Evolutionary conservation across 2,329 filamentous ascomycete genomes (phyloP).

Genomic region (Fusarium caatingaense): DNA sequence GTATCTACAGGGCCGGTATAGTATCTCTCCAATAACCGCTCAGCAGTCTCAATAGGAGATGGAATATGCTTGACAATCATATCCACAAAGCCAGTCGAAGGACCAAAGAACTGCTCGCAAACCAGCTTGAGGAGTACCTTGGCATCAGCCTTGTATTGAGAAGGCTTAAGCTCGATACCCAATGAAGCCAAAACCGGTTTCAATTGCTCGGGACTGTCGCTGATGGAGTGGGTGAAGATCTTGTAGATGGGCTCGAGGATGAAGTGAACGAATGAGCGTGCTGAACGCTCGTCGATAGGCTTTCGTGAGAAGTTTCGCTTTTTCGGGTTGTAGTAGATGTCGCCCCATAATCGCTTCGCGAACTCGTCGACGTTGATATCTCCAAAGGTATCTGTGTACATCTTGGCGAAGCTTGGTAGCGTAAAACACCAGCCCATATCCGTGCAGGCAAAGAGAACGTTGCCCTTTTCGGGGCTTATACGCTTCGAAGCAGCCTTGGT

Average conservation of each 20-base stretch:
- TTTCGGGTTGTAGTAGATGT: constrained; percentile 93
- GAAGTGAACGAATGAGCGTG: constrained; percentile 92
- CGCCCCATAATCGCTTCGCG: constrained; percentile 88
- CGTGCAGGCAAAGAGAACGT: constrained; percentile 95
- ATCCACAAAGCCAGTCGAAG: constrained; percentile 90
- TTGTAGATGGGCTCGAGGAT: constrained; percentile 98
- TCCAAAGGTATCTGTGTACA: constrained; percentile 92
- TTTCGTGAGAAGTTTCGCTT: constrained; percentile 94
- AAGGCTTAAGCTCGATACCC: constrained; percentile 89
- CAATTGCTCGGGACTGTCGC: constrained; percentile 86
- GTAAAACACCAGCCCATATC: constrained; percentile 98
- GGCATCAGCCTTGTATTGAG: constrained; percentile 90
- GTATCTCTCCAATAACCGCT: constrained; percentile 82
- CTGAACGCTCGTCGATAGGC: constrained; percentile 80
- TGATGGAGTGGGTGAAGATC: constrained; percentile 93
- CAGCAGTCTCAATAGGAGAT: constrained; percentile 82
- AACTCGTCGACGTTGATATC: constrained; percentile 87
- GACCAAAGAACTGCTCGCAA: constrained; percentile 95
- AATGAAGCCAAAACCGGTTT: constrained; percentile 81
- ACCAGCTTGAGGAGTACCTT: constrained; percentile 89
- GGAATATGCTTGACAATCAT: constrained; percentile 93
- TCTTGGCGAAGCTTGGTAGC: constrained; percentile 90
- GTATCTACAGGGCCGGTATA: constrained; percentile 92
- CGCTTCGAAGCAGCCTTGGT: constrained; percentile 82
- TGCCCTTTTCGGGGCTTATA: constrained; percentile 94